Conservation (phyloP, 495 filamentous ascomycete species). For the Xylaria scruposa region DNA sequence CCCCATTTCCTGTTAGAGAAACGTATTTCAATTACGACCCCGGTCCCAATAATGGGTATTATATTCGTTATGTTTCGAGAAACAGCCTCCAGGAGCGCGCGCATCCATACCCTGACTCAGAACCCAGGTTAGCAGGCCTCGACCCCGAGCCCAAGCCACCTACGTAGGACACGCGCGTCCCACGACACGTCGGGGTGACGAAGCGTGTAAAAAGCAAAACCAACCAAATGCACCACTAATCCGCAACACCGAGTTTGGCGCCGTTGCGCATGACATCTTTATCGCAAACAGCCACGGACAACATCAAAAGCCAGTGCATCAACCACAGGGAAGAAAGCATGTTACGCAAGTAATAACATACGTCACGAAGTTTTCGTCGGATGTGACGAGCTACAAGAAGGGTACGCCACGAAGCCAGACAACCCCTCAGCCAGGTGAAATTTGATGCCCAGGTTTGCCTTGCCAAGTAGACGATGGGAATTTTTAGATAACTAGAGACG, state of each 20-base stretch:
- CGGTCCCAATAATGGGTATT: background rate
- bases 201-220: background rate
- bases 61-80: no score
- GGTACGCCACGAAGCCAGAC: background rate
- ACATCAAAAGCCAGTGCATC: background rate
- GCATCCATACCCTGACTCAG: no score
- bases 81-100: no score
- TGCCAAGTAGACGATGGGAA: no score
- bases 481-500: background rate
- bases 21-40: background rate
- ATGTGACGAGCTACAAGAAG: constrained; percentile 1
- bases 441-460: background rate
- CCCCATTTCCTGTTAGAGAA: background rate
- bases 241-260: background rate
- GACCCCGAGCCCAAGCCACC: background rate
- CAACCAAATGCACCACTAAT: background rate
- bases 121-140: background rate
- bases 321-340: background rate
- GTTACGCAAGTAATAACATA: background rate
- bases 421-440: background rate
- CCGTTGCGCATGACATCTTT: background rate
- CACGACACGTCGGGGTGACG: background rate
- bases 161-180: constrained; percentile 19
- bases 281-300: background rate
- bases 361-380: background rate